A percentile compares a stretch with the other conserved stretches of the same genome.
These are phyloP conservation scores for Effrenium voratum DNA, from an alignment of 73 alveolate species.

Conservation along the genomic window DNA sequence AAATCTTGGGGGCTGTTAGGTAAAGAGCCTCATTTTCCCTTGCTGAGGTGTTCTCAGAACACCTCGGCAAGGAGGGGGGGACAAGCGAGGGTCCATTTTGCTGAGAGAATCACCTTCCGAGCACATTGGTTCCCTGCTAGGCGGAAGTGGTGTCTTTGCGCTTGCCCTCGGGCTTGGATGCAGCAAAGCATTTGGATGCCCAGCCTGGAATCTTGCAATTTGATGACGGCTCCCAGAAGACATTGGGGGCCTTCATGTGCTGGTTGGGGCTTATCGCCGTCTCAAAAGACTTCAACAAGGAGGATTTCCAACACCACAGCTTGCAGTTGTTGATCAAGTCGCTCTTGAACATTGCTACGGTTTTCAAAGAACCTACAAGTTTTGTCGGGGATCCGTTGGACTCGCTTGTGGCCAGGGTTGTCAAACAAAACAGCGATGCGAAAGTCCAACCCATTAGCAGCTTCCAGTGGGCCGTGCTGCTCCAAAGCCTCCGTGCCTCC, in stretches of 20 bases:
- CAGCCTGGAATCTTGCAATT: neutral
- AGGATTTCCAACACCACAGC: neutral
- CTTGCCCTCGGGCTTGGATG: neutral
- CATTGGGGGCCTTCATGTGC: neutral
- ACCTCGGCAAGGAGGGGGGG: neutral
- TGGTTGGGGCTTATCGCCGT: conserved; percentile 4
- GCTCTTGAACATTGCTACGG: neutral
- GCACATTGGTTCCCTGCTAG: neutral
- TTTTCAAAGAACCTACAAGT: neutral
- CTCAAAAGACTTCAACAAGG: neutral
- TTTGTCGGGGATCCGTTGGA: neutral
- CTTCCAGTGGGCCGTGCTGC: conserved; percentile 14
- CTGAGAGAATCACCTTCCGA: neutral
- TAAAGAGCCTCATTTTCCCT: too few relatives aligned
- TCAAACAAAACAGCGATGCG: conserved; percentile 12
- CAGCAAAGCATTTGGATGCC: neutral
- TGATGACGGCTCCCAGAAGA: conserved; percentile 4
- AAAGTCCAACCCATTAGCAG: conserved; percentile 19
- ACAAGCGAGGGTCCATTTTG: neutral
- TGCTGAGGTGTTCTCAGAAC: neutral
- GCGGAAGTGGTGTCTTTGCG: conserved; percentile 9
- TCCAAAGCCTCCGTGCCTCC: neutral
- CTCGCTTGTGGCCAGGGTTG: neutral
- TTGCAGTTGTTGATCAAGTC: neutral
- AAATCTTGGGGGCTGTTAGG: too few relatives aligned